These are phyloP conservation scores for Russula virescens DNA, from an alignment of 768 basidiomycete species.

Conservation along the genomic window DNA sequence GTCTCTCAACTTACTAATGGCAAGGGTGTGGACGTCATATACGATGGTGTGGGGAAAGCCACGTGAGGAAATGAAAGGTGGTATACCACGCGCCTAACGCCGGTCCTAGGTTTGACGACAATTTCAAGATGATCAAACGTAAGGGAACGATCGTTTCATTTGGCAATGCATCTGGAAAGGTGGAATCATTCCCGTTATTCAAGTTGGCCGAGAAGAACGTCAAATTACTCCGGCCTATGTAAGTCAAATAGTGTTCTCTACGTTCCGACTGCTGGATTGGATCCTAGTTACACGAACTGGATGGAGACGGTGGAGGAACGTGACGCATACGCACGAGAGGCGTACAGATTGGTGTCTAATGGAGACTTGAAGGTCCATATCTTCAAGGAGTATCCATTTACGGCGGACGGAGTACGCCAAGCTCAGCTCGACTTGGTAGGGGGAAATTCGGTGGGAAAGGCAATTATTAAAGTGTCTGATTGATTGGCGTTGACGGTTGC, in stretches of 20 bases:
- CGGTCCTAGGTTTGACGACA: conserved; percentile 56
- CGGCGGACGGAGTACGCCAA: conserved; percentile 64
- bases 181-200: conserved; percentile 59
- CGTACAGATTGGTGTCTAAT: conserved; percentile 50
- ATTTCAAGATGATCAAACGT: conserved; percentile 71
- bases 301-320: conserved; percentile 65
- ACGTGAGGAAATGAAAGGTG: conserved; percentile 48
- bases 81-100: neutral
- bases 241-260: conserved; percentile 14
- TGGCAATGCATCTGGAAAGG: conserved; percentile 85
- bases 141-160: conserved; percentile 75
- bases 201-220: conserved; percentile 40
- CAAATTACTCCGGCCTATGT: conserved; percentile 68
- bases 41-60: conserved; percentile 96
- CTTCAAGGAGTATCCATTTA: conserved; percentile 75
- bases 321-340: conserved; percentile 52
- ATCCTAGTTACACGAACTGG: conserved; percentile 58
- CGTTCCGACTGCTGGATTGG: neutral
- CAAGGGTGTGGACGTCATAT: conserved; percentile 80
- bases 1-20: conserved; percentile 54
- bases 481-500: conserved; percentile 13
- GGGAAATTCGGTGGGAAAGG: conserved; percentile 79
- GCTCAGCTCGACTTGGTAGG: conserved; percentile 56
- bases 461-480: conserved; percentile 61
- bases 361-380: conserved; percentile 53